Evolutionary conservation across 1,284 basidiomycete species (phyloP).

Genomic region (Fomitopsis betulina): DNA sequence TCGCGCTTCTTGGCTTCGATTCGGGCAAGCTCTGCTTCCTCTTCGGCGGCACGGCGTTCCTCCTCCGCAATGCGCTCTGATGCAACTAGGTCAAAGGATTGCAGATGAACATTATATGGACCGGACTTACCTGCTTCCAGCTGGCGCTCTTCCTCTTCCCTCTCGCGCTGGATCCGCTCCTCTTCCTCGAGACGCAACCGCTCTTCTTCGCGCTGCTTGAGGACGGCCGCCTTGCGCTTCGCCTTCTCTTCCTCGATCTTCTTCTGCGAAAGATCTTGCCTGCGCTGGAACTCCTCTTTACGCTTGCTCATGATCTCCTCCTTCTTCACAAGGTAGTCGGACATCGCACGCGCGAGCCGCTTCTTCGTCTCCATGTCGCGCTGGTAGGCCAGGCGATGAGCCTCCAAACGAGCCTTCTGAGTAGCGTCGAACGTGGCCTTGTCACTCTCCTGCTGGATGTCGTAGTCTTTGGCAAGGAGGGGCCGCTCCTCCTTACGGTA

Average conservation of each 20-base stretch:
- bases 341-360: constrained; percentile 71
- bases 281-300: constrained; percentile 68
- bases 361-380: constrained; percentile 77
- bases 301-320: constrained; percentile 60
- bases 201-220: constrained; percentile 60
- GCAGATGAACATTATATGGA: background rate
- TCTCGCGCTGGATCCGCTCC: constrained; percentile 40
- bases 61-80: constrained; percentile 54
- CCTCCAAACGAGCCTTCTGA: constrained; percentile 60
- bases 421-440: constrained; percentile 64
- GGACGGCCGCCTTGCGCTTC: constrained; percentile 54
- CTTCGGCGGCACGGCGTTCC: constrained; percentile 44
- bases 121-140: constrained; percentile 45
- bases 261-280: constrained; percentile 52
- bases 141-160: constrained; percentile 46
- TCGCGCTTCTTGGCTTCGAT: constrained; percentile 54
- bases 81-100: background rate
- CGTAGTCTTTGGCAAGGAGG: constrained; percentile 85
- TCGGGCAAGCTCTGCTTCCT: constrained; percentile 43
- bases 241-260: constrained; percentile 89
- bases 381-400: constrained; percentile 59
- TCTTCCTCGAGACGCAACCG: constrained; percentile 41
- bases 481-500: constrained; percentile 93
- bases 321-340: constrained; percentile 67
- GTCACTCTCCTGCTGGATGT: constrained; percentile 79